These are phyloP conservation scores for Ceratobasidium papillatum DNA, from an alignment of 1,284 basidiomycete species.

Conservation along the genomic window DNA sequence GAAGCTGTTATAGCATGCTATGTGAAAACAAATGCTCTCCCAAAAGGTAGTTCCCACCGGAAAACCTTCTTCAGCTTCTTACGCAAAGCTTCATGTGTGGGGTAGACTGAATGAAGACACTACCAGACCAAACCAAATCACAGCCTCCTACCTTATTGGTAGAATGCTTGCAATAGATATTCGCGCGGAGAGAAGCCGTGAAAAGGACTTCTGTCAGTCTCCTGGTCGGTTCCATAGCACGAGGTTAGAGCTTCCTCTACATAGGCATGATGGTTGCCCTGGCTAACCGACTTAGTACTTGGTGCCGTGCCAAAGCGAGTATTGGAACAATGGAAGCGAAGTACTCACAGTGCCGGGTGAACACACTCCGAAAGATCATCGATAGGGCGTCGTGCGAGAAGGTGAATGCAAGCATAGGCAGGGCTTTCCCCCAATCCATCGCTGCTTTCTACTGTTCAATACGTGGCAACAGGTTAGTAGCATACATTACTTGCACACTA, in stretches of 20 bases:
- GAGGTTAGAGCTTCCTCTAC: background rate
- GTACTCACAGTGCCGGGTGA: background rate
- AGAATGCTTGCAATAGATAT: background rate
- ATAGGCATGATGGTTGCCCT: background rate
- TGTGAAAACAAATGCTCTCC: no score
- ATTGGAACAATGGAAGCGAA: background rate
- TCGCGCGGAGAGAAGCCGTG: background rate
- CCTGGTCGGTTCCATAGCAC: conserved; percentile 10
- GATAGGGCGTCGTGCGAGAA: background rate
- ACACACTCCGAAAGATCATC: background rate
- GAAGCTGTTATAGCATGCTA: no score
- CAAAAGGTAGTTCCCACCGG: no score
- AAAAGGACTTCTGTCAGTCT: conserved; percentile 5
- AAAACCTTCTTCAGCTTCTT: no score
- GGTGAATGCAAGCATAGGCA: background rate
- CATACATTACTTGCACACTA: background rate
- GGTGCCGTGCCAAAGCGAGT: background rate
- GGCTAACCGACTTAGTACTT: background rate
- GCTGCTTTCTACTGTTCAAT: background rate
- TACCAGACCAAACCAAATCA: background rate
- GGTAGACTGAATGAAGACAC: background rate
- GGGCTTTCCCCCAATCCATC: background rate
- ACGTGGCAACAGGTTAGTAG: background rate
- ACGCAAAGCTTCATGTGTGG: background rate
- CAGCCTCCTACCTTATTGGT: background rate